These are phyloP conservation scores for Echria macrotheca DNA, from an alignment of 495 filamentous ascomycete genomes.

Conservation along the genomic window DNA sequence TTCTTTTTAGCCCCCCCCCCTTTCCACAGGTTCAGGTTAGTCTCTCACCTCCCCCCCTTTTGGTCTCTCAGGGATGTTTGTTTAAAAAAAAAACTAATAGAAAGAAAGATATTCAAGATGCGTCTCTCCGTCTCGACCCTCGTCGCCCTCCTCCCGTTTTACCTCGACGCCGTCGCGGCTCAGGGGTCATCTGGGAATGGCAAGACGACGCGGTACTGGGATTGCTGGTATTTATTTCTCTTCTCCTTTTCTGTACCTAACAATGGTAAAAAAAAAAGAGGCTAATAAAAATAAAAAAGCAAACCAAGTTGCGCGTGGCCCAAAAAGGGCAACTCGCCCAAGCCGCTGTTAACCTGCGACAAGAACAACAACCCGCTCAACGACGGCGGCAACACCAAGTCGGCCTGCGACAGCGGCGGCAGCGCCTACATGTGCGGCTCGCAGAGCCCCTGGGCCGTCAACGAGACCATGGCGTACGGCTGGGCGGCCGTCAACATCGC, in stretches of 20 bases:
- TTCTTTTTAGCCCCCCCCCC: too few relatives aligned
- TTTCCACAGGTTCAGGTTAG: too few relatives aligned
- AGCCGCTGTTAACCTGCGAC: slow-evolving; percentile 52
- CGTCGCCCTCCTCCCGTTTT: slow-evolving; percentile 18
- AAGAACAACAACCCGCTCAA: slow-evolving; percentile 49
- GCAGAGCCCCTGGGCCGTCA: slow-evolving; percentile 60
- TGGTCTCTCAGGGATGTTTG: too few relatives aligned
- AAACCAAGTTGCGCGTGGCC: slow-evolving; percentile 62
- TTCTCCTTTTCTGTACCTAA: neutral
- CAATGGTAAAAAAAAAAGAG: neutral
- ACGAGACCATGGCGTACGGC: slow-evolving; percentile 52
- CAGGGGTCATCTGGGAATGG: slow-evolving; percentile 37
- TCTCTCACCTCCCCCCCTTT: too few relatives aligned
- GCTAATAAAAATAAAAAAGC: slow-evolving; percentile 11
- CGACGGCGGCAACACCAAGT: slow-evolving; percentile 40
- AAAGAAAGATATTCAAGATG: slow-evolving; percentile 19
- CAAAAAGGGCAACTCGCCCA: slow-evolving; percentile 42
- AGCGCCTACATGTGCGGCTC: slow-evolving; percentile 57
- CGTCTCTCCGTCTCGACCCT: slow-evolving; percentile 21
- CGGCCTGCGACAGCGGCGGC: slow-evolving; percentile 50
- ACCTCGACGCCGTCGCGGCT: slow-evolving; percentile 16
- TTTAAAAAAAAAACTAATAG: too few relatives aligned
- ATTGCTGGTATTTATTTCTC: slow-evolving; percentile 45
- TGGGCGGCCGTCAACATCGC: slow-evolving; percentile 56
- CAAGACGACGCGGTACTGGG: slow-evolving; percentile 62